Percentiles rank a stretch among this genome's conserved stretches.
phyloP scores from a whole-genome alignment of 805 yeast genomes.

The Pichia scutulata region DNA sequence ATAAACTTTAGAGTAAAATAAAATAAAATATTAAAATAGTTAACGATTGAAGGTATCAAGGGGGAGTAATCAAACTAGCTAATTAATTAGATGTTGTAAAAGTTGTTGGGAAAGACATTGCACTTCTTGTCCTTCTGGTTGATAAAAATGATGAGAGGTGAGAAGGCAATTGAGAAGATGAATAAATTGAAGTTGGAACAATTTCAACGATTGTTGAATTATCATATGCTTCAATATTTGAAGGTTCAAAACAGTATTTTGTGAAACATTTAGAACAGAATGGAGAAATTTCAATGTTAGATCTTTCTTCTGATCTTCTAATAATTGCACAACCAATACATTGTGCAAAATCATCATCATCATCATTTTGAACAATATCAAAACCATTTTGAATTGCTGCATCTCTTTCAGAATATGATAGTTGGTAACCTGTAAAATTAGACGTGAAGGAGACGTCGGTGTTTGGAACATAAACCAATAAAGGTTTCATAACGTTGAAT shows the following conservation, averaged over 20 bases:
- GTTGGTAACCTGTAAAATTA: conserved; percentile 54
- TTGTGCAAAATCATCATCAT: conserved; percentile 49
- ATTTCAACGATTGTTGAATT: conserved; percentile 6
- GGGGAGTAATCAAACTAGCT: background rate
- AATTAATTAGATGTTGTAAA: conserved; percentile 1
- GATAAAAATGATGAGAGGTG: conserved; percentile 8
- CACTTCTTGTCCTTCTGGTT: conserved; percentile 1
- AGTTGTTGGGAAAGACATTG: conserved; percentile 5
- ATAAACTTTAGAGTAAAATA: background rate
- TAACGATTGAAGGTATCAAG: background rate
- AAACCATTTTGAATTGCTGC: conserved; percentile 65
- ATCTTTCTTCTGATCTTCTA: conserved; percentile 65
- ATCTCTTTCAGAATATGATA: conserved; percentile 49
- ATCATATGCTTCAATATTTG: conserved; percentile 1
- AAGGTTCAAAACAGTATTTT: conserved; percentile 47
- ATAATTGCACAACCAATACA: conserved; percentile 80
- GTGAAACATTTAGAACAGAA: conserved; percentile 65
- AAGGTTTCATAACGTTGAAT: conserved; percentile 45
- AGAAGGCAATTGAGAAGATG: conserved; percentile 10
- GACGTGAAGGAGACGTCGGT: conserved; percentile 49
- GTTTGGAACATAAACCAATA: conserved; percentile 70
- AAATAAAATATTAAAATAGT: too few species aligned
- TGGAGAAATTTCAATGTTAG: conserved; percentile 36
- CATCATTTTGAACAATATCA: conserved; percentile 56
- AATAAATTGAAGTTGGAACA: conserved; percentile 13